Percentiles rank a stretch among this genome's conserved stretches.
Evolutionary conservation across 768 basidiomycete genomes (phyloP).

Genomic region (Asterophora parasitica): DNA sequence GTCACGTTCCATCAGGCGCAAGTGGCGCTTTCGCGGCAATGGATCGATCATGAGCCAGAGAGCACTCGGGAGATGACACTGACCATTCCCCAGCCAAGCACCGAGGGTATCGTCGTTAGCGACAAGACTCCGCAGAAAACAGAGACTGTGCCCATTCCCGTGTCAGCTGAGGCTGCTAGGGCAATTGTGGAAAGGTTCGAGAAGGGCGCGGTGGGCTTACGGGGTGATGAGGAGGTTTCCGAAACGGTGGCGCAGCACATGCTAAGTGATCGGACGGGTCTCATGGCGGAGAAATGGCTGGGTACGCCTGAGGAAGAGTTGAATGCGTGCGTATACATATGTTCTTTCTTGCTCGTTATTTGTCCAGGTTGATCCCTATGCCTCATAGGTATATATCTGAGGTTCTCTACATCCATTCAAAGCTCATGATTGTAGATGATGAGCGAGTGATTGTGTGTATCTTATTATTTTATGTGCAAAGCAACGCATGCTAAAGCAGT

Average conservation of each 20-base stretch:
- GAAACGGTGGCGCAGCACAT: conserved; percentile 84
- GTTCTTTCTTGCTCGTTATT: conserved; percentile 9
- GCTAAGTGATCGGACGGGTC: conserved; percentile 51
- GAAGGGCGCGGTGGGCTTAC: conserved; percentile 47
- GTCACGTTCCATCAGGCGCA: conserved; percentile 84
- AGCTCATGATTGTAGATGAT: conserved; percentile 95
- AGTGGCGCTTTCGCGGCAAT: conserved; percentile 75
- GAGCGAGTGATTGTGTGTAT: conserved; percentile 74
- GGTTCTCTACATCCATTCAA: conserved; percentile 78
- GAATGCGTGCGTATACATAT: conserved; percentile 58
- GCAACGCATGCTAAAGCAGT: neutral
- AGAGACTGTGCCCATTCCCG: conserved; percentile 64
- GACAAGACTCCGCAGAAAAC: conserved; percentile 49
- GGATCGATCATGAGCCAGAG: conserved; percentile 51
- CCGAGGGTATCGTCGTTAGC: conserved; percentile 42
- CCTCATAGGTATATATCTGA: conserved; percentile 70
- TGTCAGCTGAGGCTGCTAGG: conserved; percentile 52
- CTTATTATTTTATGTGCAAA: neutral
- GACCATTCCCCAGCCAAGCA: conserved; percentile 47
- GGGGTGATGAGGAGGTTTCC: conserved; percentile 59
- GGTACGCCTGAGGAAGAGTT: conserved; percentile 82
- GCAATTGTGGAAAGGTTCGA: conserved; percentile 50
- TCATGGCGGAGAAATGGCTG: conserved; percentile 80
- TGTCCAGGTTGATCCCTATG: conserved; percentile 12
- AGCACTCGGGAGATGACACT: conserved; percentile 51